Evolutionary conservation across 176 grass and related monocot species (phyloP).

Genomic region (Puccinellia tenuiflora): DNA sequence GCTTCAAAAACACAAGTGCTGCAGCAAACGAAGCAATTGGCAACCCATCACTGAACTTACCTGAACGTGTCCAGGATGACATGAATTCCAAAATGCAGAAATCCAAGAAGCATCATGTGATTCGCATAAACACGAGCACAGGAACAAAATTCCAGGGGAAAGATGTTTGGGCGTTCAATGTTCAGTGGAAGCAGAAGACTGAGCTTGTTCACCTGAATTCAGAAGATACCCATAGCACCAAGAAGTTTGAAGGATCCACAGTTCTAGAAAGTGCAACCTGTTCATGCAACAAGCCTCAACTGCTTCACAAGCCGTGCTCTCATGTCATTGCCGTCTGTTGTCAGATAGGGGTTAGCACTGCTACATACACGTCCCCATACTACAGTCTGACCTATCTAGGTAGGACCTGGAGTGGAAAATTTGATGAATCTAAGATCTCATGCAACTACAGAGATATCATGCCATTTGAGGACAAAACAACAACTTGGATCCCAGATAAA

Average conservation of each 20-base stretch:
- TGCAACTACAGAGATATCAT: background rate
- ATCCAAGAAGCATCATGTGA: background rate
- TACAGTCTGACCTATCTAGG: background rate
- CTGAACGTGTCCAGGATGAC: background rate
- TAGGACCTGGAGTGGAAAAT: background rate
- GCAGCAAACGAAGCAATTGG: slow-evolving; percentile 6
- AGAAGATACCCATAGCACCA: background rate
- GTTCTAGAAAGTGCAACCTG: background rate
- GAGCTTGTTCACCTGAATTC: background rate
- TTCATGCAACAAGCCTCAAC: background rate
- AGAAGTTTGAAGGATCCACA: background rate
- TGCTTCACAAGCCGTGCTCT: slow-evolving; percentile 5
- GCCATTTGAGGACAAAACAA: background rate
- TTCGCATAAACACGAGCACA: background rate
- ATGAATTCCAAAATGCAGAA: slow-evolving; percentile 12
- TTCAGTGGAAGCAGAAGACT: background rate
- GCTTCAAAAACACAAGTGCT: background rate
- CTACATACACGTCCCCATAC: slow-evolving; percentile 1
- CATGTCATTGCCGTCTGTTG: slow-evolving; percentile 18
- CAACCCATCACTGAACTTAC: background rate
- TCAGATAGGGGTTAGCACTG: slow-evolving; percentile 1
- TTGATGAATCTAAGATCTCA: background rate
- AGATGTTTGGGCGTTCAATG: background rate
- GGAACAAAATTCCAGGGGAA: background rate
- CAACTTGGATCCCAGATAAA: slow-evolving; percentile 19